phyloP scores from a whole-genome alignment of 2,329 filamentous ascomycete species.

The Scytalidium sp. region DNA sequence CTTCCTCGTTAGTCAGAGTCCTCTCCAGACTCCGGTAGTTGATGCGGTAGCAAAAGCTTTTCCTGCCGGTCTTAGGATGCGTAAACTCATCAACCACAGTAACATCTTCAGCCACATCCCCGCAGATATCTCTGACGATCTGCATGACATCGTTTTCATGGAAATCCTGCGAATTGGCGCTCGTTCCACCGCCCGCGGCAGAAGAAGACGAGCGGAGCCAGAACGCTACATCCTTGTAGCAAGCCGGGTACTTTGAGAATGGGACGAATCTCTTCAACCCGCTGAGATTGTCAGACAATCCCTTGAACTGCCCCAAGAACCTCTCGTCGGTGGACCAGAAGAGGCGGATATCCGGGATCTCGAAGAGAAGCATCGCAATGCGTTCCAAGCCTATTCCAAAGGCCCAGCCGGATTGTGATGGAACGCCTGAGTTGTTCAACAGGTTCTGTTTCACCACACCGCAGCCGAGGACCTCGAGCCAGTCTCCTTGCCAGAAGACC shows the following conservation, averaged over 20 bases:
- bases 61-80: constrained; percentile 79
- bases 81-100: constrained; percentile 79
- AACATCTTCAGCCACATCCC: constrained; percentile 86
- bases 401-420: constrained; percentile 82
- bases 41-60: constrained; percentile 87
- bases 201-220: constrained; percentile 63
- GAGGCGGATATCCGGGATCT: constrained; percentile 91
- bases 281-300: constrained; percentile 49
- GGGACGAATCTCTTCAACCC: constrained; percentile 66
- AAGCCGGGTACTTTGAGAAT: constrained; percentile 88
- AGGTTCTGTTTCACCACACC: constrained; percentile 85
- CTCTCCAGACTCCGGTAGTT: constrained; percentile 91
- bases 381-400: constrained; percentile 93
- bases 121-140: constrained; percentile 77
- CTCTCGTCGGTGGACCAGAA: constrained; percentile 89
- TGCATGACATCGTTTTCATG: constrained; percentile 99
- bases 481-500: constrained; percentile 89
- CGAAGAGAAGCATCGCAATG: constrained; percentile 96
- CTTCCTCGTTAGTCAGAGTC: constrained; percentile 81
- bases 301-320: constrained; percentile 82
- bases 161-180: constrained; percentile 49
- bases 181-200: constrained; percentile 43
- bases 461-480: constrained; percentile 94
- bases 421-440: constrained; percentile 72
- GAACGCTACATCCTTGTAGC: constrained; percentile 91